Percentiles rank a stretch among this genome's conserved stretches.
These are phyloP conservation scores for Elsinoe necatrix DNA, from an alignment of 2,329 filamentous ascomycete genomes.

Conservation along the genomic window DNA sequence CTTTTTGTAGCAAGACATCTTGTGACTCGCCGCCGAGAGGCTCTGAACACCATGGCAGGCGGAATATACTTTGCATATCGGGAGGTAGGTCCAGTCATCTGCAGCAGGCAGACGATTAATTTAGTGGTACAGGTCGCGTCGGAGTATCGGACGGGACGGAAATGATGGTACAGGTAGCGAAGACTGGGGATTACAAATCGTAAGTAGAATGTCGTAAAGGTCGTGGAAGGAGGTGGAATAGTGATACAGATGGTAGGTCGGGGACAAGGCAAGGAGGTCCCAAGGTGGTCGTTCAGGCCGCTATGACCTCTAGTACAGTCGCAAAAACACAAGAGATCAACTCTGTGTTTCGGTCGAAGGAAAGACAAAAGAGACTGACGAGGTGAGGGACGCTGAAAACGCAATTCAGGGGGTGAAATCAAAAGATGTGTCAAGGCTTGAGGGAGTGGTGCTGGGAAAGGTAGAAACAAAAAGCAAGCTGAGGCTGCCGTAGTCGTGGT, in stretches of 20 bases:
- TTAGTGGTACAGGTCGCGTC: constrained; percentile 14
- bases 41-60: constrained; percentile 41
- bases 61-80: constrained; percentile 44
- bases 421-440: background rate
- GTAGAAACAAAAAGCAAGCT: constrained; percentile 6
- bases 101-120: constrained; percentile 11
- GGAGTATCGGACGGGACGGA: constrained; percentile 1
- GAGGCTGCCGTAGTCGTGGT: background rate
- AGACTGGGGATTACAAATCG: constrained; percentile 15
- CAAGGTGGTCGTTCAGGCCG: constrained; percentile 6
- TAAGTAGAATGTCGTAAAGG: constrained; percentile 11
- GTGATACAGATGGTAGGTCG: constrained; percentile 9
- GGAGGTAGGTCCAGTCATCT: constrained; percentile 11
- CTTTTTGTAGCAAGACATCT: constrained; percentile 36
- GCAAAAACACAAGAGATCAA: constrained; percentile 16
- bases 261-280: constrained; percentile 4
- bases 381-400: constrained; percentile 3
- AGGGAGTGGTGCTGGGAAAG: constrained; percentile 1
- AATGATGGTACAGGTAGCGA: constrained; percentile 7
- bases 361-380: constrained; percentile 14
- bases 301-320: constrained; percentile 4
- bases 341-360: constrained; percentile 10
- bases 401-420: constrained; percentile 5
- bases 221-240: constrained; percentile 14
- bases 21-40: constrained; percentile 32